Conservation (phyloP, 2,329 filamentous ascomycete species). For the Periconia macrospinosa region DNA sequence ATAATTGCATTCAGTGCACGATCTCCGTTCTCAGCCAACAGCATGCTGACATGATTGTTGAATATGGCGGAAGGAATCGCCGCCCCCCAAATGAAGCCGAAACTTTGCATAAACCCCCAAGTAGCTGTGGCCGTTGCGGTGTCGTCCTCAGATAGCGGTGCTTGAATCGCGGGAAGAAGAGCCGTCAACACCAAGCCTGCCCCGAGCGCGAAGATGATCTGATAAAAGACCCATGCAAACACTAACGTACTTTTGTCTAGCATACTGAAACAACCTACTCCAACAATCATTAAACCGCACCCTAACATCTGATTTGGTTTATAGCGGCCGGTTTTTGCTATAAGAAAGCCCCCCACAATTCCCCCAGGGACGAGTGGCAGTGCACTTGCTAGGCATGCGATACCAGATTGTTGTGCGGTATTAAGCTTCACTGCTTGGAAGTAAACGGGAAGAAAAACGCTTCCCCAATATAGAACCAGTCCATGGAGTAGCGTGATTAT, state of each 20-base stretch:
- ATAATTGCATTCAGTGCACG: background rate
- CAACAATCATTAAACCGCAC: conserved; percentile 1
- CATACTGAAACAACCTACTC: conserved; percentile 4
- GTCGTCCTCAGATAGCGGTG: conserved; percentile 14
- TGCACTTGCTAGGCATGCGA: conserved; percentile 28
- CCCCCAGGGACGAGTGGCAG: conserved; percentile 3
- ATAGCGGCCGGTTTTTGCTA: conserved; percentile 13
- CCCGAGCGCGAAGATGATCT: background rate
- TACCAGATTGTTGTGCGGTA: conserved; percentile 23
- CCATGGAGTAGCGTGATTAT: background rate
- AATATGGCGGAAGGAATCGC: conserved; percentile 14
- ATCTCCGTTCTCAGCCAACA: conserved; percentile 1
- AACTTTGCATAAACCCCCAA: conserved; percentile 14
- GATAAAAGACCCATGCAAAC: conserved; percentile 2
- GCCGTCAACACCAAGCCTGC: conserved; percentile 42
- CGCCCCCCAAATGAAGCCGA: conserved; percentile 17
- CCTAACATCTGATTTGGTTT: background rate
- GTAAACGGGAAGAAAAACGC: conserved; percentile 19
- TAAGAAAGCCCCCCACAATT: background rate
- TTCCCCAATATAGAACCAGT: conserved; percentile 5
- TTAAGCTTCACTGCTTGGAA: conserved; percentile 17
- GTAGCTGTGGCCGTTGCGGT: conserved; percentile 10
- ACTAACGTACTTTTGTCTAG: background rate
- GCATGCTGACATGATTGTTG: conserved; percentile 1
- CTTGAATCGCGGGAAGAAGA: conserved; percentile 42